Base-by-base conservation (phyloP, 2,329 filamentous ascomycete genomes). In the Ophiostoma himal-ulmi region DNA sequence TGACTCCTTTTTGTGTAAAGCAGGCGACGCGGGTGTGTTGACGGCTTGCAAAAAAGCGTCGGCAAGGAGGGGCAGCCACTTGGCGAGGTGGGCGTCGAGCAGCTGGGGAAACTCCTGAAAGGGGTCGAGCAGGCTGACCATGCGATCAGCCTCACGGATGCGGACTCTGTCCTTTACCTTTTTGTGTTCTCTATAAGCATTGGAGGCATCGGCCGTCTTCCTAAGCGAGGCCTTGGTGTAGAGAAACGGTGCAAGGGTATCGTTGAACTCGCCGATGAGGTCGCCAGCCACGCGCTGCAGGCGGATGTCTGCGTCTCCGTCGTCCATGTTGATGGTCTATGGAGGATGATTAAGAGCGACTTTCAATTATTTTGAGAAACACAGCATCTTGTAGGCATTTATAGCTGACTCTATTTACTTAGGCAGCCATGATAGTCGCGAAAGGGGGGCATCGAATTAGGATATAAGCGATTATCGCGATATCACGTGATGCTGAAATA, bases 71-170 rank as follows among this genome's bases (percentile, higher is more conserved):
- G 92, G 90, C 68, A 98, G 83, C 79, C 96, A 88, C 73, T 81
- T 85, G 68, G 91, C 88, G 60, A 99, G 84, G 78, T 94, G 87
- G 11, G 92, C 88, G 80, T 99, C 95, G 36, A 99, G 86, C 54
- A 98, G 85, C 78, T 99, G 95, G 22, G 95, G 95, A 74, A 96
- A 90, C 82, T 97, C 94, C 83, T 98, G 94, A 75, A 98, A 99
- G 1, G 91, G 89, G 75, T 97, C 93, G 68, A 99, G 87, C 5
- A 86, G 78, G 82, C 71, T 71, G 37, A 73, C 72, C 54, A 76
- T 72, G 26, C 73, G 75, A 37, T 74, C 70, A 14, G 75, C 72
- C 48, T 76, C 75, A 34, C 75, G 70, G 14, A 13, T 5, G 20
- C 73, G 73, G 2, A 73, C 72, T 0, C 67, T 68, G 0, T 65